These are phyloP conservation scores for Primulina eburnea DNA, from an alignment of 257 asterid genomes.

Conservation along the genomic window DNA sequence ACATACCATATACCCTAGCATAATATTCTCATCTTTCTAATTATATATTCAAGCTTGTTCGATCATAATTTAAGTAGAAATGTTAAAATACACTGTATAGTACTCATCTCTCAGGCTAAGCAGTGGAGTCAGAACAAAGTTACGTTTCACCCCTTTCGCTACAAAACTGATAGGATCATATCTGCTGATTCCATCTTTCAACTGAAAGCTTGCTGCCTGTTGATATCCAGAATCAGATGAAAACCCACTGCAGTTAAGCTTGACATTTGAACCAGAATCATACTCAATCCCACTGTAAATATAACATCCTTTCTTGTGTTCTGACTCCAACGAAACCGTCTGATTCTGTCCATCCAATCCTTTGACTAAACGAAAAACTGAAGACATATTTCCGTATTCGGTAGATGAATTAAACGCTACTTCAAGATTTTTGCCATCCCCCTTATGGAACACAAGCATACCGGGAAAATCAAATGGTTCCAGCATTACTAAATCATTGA, in stretches of 20 bases:
- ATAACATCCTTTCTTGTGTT: constrained; percentile 43
- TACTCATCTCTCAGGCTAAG: constrained; percentile 75
- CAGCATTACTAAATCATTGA: constrained; percentile 42
- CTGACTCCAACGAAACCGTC: constrained; percentile 52
- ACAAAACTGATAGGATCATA: constrained; percentile 82
- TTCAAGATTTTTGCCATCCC: constrained; percentile 41
- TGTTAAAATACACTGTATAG: constrained; percentile 76
- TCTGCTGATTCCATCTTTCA: constrained; percentile 51
- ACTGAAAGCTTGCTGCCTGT: constrained; percentile 50
- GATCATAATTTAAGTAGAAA: constrained; percentile 15
- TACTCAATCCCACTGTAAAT: constrained; percentile 32
- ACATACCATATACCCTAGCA: neutral
- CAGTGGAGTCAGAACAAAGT: constrained; percentile 61
- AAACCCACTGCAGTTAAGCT: constrained; percentile 48
- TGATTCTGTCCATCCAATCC: constrained; percentile 42
- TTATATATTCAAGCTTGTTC: neutral
- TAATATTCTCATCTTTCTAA: neutral
- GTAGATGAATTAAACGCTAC: constrained; percentile 26
- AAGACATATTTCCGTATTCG: neutral
- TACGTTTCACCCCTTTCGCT: constrained; percentile 60
- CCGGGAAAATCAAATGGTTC: constrained; percentile 79
- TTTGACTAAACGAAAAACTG: constrained; percentile 40
- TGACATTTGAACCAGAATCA: constrained; percentile 32
- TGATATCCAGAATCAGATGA: constrained; percentile 39
- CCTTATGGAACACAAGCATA: constrained; percentile 46